Evolutionary conservation across 2,329 filamentous ascomycete genomes (phyloP), one percentile per base, ranked within the genome.

Genomic region (Pseudogymnoascus sp.): DNA sequence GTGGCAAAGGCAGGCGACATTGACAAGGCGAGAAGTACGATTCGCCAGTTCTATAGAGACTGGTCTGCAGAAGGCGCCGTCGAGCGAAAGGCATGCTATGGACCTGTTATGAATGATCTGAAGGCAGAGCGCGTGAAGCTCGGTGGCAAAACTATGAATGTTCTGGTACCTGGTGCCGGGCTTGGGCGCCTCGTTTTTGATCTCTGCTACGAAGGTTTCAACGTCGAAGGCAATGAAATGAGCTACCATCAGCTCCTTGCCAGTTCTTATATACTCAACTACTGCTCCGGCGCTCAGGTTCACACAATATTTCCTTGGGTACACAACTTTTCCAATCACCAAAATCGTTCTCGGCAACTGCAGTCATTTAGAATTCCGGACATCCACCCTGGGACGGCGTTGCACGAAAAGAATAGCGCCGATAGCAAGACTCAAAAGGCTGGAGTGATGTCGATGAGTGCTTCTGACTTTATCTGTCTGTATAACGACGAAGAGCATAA

Each of bases 191-290:
- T 97, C 2, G 90, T 97, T 0, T 96, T 95, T 70, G 94, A 99
- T 49, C 79, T 97, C 12, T 91, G 88, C 72, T 78, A 78, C 28
- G 79, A 78, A 1, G 92, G 94, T 9, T 95, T 86, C 73, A 77
- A 83, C 9, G 84, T 86, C 0, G 92, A 97, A 74, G 93, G 93
- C 28, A 97, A 97, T 72, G 90, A 99, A 75, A 96, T 97, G 65
- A 97, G 92, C 2, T 97, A 96, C 72, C 94, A 99, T 74, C 91
- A 96, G 73, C 83, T 99, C n/a, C 80, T 97, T 63, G 91, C 91
- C 1, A 95, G 90, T 5, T 84, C 83, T 0, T 87, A 90, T 71
- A 83, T 92, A 14, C 82, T 92, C 58, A 92, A 93, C 73, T 81
- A 80, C 68, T 90, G 87, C 4, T 69, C 78, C 0, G 71, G 74